phyloP scores from a whole-genome alignment of 495 filamentous ascomycete species.

The Penicillium ucsense region DNA sequence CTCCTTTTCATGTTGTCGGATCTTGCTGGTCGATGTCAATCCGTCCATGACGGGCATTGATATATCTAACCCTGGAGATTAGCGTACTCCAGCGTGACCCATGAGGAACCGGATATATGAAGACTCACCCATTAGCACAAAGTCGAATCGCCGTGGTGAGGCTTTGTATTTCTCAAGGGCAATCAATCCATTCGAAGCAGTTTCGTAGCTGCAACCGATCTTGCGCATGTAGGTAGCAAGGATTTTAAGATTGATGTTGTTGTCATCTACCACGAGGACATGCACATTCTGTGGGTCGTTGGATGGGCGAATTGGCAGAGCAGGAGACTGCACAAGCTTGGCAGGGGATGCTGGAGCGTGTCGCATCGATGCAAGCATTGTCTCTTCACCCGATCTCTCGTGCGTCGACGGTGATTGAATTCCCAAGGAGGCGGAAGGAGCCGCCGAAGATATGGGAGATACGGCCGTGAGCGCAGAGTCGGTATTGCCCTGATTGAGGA shows the following conservation, averaged over 20 bases:
- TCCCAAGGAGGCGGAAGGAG: neutral
- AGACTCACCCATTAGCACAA: conserved; percentile 47
- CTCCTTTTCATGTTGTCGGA: conserved; percentile 41
- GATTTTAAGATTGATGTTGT: conserved; percentile 41
- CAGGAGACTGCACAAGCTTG: neutral
- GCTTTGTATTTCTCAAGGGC: conserved; percentile 45
- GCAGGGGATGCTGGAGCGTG: neutral
- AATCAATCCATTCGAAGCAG: conserved; percentile 48
- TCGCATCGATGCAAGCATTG: neutral
- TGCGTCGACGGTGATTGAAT: neutral
- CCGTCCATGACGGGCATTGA: conserved; percentile 61
- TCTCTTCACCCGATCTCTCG: neutral
- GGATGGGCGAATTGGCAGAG: neutral
- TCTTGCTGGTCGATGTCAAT: conserved; percentile 46
- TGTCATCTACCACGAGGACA: conserved; percentile 41
- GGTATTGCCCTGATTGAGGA: conserved; percentile 7
- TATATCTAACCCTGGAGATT: conserved; percentile 30
- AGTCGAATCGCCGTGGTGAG: conserved; percentile 27
- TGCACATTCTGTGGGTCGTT: conserved; percentile 6
- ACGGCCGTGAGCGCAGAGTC: neutral
- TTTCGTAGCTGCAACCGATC: conserved; percentile 37
- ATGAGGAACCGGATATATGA: no score
- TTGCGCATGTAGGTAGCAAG: conserved; percentile 47
- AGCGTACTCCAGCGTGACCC: no score
- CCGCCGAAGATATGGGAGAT: neutral